phyloP scores from a whole-genome alignment of 441 rosid genomes.

The Melastoma candidum region DNA sequence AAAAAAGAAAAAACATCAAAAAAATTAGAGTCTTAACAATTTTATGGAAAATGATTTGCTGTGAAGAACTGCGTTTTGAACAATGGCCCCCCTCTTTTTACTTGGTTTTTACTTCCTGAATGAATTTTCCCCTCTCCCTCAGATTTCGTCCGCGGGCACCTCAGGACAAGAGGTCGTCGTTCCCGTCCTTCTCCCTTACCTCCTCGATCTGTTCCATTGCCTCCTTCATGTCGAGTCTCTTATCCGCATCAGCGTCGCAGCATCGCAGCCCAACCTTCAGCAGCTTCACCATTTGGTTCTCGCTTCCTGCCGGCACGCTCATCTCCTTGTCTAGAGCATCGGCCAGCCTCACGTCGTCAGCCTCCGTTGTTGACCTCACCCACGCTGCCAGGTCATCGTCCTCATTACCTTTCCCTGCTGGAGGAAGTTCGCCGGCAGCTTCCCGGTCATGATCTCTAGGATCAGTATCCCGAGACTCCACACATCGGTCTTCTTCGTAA shows the following conservation, averaged over 20 bases:
- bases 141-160: conserved; percentile 24
- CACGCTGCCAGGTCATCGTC: conserved; percentile 45
- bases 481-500: conserved; percentile 60
- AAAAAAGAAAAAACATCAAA: too few relatives aligned
- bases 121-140: too few relatives aligned
- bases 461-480: conserved; percentile 82
- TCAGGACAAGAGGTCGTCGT: conserved; percentile 17
- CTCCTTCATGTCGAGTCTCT: conserved; percentile 44
- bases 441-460: conserved; percentile 66
- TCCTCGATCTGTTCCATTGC: conserved; percentile 46
- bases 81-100: too few relatives aligned
- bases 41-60: too few relatives aligned
- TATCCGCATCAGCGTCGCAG: conserved; percentile 58
- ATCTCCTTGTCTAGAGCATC: conserved; percentile 79
- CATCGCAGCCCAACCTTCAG: conserved; percentile 84
- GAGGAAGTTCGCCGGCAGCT: conserved; percentile 66
- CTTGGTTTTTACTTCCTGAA: too few relatives aligned
- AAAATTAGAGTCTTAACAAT: too few relatives aligned
- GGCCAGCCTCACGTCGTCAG: conserved; percentile 24
- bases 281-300: conserved; percentile 56
- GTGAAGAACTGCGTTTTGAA: too few relatives aligned
- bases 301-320: conserved; percentile 37
- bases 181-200: conserved; percentile 29
- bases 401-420: conserved; percentile 12
- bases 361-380: conserved; percentile 59